Conservation (phyloP, 257 asterid species). For the Primulina huaijiensis region DNA sequence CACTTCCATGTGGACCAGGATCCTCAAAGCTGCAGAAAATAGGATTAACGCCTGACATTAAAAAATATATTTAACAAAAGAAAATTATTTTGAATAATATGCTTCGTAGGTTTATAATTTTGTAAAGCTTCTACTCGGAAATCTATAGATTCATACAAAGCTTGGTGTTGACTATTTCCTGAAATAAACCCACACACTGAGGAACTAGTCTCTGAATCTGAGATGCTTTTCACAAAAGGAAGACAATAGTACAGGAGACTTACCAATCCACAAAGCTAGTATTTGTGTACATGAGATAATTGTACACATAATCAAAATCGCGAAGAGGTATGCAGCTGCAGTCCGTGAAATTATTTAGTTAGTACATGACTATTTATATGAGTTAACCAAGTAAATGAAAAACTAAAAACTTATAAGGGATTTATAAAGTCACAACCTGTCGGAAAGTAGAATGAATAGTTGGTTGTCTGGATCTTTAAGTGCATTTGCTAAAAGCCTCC, state of each 20-base stretch:
- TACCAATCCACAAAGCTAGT: conserved; percentile 52
- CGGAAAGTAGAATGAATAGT: conserved; percentile 59
- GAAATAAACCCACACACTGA: background rate
- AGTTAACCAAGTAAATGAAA: conserved; percentile 15
- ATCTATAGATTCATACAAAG: conserved; percentile 3
- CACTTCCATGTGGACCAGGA: conserved; percentile 99
- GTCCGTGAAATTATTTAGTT: conserved; percentile 21
- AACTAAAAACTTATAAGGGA: background rate
- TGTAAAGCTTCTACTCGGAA: background rate
- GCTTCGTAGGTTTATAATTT: background rate
- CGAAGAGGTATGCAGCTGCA: conserved; percentile 57
- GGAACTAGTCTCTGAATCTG: conserved; percentile 2
- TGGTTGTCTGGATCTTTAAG: conserved; percentile 57
- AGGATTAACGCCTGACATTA: conserved; percentile 17
- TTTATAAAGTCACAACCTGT: conserved; percentile 6
- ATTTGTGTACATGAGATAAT: conserved; percentile 56
- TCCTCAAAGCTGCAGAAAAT: conserved; percentile 80
- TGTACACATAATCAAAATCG: conserved; percentile 45
- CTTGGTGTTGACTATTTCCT: conserved; percentile 10
- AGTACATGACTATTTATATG: background rate
- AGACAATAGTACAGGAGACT: conserved; percentile 22
- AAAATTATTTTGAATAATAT: too few species aligned
- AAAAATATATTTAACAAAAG: conserved; percentile 10
- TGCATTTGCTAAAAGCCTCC: conserved; percentile 65
- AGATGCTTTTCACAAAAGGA: conserved; percentile 9